These are phyloP conservation scores for Aulographum hederae DNA, from an alignment of 2,329 filamentous ascomycete species.

Conservation along the genomic window DNA sequence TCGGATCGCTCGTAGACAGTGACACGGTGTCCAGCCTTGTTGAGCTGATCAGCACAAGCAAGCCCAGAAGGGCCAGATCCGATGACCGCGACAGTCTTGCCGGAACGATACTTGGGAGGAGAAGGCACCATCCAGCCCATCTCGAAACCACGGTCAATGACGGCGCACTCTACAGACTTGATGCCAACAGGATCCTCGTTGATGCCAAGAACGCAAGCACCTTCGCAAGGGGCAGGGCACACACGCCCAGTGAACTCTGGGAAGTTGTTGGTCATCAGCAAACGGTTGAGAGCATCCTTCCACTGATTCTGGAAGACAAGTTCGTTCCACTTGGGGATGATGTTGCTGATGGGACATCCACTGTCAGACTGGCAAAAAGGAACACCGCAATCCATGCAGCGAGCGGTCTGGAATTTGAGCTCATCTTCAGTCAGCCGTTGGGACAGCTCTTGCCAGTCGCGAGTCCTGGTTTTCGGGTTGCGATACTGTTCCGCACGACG, in stretches of 20 bases:
- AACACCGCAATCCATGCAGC: slow-evolving; percentile 98
- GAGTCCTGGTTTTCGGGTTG: slow-evolving; percentile 61
- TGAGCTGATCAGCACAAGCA: slow-evolving; percentile 80
- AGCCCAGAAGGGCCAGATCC: slow-evolving; percentile 87
- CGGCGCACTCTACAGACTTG: slow-evolving; percentile 95
- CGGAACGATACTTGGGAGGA: slow-evolving; percentile 61
- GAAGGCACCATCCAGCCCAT: slow-evolving; percentile 93
- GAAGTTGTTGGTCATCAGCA: slow-evolving; percentile 97
- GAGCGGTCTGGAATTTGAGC: slow-evolving; percentile 88
- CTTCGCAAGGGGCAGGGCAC: slow-evolving; percentile 90
- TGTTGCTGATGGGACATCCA: slow-evolving; percentile 90
- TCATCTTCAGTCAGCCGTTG: slow-evolving; percentile 80
- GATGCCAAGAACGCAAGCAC: slow-evolving; percentile 88
- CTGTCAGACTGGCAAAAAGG: slow-evolving; percentile 96
- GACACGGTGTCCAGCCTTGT: slow-evolving; percentile 74
- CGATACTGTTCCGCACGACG: slow-evolving; percentile 89
- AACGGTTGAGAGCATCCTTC: slow-evolving; percentile 77
- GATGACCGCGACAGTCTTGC: slow-evolving; percentile 76
- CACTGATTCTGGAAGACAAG: slow-evolving; percentile 60
- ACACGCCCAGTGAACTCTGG: slow-evolving; percentile 95
- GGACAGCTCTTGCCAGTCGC: slow-evolving; percentile 87
- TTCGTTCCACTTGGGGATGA: slow-evolving; percentile 95
- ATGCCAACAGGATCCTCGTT: slow-evolving; percentile 95
- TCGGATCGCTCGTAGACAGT: slow-evolving; percentile 90
- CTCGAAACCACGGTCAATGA: slow-evolving; percentile 93